Evolutionary conservation across 2,329 filamentous ascomycete species (phyloP), one percentile per base, ranked within the genome.

Genomic region (Cladosporium sp.): DNA sequence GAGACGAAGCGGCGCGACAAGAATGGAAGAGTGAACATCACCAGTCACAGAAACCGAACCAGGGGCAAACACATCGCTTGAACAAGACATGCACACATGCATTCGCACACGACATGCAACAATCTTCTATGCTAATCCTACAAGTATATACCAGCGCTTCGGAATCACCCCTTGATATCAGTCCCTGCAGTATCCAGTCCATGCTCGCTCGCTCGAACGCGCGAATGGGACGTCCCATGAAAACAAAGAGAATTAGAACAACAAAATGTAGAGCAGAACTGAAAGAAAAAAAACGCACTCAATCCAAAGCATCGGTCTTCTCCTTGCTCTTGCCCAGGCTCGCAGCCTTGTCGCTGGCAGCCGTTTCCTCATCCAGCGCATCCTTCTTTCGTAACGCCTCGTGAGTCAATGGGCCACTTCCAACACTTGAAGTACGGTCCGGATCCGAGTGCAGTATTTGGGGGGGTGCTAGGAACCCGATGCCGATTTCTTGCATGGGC

Each of bases 371-470:
- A n/a, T 73, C 69, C 36, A 73, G 68, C 11, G 69, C 68, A 26
- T 72, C 66, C 65, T 76, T 73, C 68, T 72, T 69, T 15, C 70
- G 70, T 32, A 77, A 58, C n/a, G 75, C 75, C 62, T 72, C 75
- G 1, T 73, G 74, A 3, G 75, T 77, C 34, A 77, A 63, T 28
- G 65, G 65, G 3, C 44, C 59, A 10, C 57, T 61, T 4, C 30
- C 60, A 12, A 57, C 49, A 41, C 58, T 66, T 26, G 34, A 28
- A 14, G 32, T 44, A 28, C 59, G 59, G 14, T 47, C 38, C 12
- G 30, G n/a, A 3, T 28, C 36, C 49, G 36, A 15, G 32, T 36
- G 14, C 30, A 57, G 15, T 6, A 49, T 28, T 11, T 26, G 18
- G 12, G 57, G 51, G 54, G 65, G 63, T 24, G 59, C 63, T 14